Conservation (phyloP, 2,329 filamentous ascomycete genomes). For the Knufia fluminis region DNA sequence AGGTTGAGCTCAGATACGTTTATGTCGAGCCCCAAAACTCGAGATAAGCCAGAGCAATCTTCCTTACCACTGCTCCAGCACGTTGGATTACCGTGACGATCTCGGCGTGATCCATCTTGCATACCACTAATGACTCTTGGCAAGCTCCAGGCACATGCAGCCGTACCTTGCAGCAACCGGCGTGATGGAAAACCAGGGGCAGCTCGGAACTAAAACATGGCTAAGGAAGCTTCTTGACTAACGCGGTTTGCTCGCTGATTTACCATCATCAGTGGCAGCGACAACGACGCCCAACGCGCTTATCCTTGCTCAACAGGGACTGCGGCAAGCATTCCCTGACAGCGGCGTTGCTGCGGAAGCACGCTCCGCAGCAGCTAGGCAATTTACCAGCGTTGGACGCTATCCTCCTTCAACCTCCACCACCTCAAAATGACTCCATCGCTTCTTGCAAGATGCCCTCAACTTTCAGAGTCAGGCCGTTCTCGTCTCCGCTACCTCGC, state of each 20-base stretch:
- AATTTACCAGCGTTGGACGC: background rate
- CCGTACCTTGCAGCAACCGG: background rate
- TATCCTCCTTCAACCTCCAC: background rate
- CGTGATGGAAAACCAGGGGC: background rate
- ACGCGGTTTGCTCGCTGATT: background rate
- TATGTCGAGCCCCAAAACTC: too few species aligned
- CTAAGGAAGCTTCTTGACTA: background rate
- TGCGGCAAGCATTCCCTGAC: background rate
- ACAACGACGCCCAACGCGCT: background rate
- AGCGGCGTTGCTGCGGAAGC: background rate
- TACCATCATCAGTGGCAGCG: background rate
- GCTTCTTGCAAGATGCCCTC: background rate
- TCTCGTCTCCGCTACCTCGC: background rate
- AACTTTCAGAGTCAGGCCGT: background rate
- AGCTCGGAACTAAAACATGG: background rate
- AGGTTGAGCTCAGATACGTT: too few species aligned
- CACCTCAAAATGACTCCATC: background rate
- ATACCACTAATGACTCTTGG: background rate
- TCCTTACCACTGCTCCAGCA: too few species aligned
- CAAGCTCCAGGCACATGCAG: background rate
- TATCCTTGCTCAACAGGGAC: background rate
- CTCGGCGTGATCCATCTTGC: background rate
- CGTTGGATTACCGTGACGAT: background rate
- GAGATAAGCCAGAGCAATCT: too few species aligned
- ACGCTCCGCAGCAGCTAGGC: background rate